These are phyloP conservation scores for Alternaria gaisen DNA, from an alignment of 2,329 filamentous ascomycete species.

Conservation along the genomic window DNA sequence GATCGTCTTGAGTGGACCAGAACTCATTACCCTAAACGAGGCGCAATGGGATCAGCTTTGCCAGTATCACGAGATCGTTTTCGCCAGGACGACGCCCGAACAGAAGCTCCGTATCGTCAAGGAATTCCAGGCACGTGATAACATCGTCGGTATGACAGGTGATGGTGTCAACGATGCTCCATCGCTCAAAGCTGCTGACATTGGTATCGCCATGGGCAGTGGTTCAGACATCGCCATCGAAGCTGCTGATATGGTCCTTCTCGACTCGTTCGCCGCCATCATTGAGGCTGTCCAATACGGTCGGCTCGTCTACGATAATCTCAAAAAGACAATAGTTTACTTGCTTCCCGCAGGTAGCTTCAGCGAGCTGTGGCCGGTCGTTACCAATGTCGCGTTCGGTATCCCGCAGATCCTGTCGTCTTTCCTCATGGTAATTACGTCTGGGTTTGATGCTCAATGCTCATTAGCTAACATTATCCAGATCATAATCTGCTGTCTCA, in stretches of 20 bases:
- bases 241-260: conserved; percentile 68
- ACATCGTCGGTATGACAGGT: conserved; percentile 64
- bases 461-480: neutral
- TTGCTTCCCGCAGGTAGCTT: conserved; percentile 77
- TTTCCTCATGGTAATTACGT: conserved; percentile 67
- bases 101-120: conserved; percentile 83
- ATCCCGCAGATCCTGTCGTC: conserved; percentile 76
- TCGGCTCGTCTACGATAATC: conserved; percentile 79
- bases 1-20: conserved; percentile 48
- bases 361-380: conserved; percentile 76
- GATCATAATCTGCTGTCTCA: conserved; percentile 69
- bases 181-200: conserved; percentile 66
- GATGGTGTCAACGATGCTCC: conserved; percentile 62
- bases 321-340: conserved; percentile 81
- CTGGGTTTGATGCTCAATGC: fast-evolving
- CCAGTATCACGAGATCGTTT: conserved; percentile 76
- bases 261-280: conserved; percentile 75
- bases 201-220: conserved; percentile 67
- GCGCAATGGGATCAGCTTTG: conserved; percentile 73
- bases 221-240: conserved; percentile 70
- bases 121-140: conserved; percentile 70
- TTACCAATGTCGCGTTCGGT: conserved; percentile 76
- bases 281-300: conserved; percentile 77
- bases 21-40: conserved; percentile 72
- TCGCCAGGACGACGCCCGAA: conserved; percentile 76